Percentiles rank a stretch among this genome's conserved stretches.
phyloP scores from a whole-genome alignment of 805 yeast species.

The Hanseniaspora mollemarum region DNA sequence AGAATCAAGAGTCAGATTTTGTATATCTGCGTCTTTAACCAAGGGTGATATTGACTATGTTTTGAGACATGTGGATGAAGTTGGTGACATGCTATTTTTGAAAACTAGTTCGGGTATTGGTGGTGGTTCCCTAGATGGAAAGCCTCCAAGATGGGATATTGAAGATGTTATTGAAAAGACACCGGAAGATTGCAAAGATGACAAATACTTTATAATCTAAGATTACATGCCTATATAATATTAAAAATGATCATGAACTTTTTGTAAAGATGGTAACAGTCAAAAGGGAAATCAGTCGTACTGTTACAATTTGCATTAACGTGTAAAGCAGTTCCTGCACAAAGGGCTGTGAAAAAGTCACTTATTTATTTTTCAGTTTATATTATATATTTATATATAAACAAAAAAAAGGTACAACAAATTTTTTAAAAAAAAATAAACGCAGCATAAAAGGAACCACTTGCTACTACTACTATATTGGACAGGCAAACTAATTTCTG shows the following conservation, averaged over 20 bases:
- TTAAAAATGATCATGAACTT: background rate
- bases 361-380: too few species aligned
- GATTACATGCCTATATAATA: background rate
- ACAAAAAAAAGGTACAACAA: background rate
- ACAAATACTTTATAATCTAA: slow-evolving; percentile 29
- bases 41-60: slow-evolving; percentile 85
- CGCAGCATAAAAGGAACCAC: too few species aligned
- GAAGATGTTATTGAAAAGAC: slow-evolving; percentile 67
- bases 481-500: too few species aligned
- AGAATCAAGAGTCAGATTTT: slow-evolving; percentile 80
- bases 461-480: too few species aligned
- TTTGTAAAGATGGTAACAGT: background rate
- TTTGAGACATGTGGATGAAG: slow-evolving; percentile 55
- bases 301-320: too few species aligned
- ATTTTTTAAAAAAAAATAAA: background rate
- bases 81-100: slow-evolving; percentile 65
- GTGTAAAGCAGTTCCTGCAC: too few species aligned
- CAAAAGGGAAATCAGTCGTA: too few species aligned
- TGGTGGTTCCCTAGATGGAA: slow-evolving; percentile 51
- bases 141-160: slow-evolving; percentile 63
- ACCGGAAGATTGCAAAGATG: slow-evolving; percentile 48
- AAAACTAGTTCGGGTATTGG: slow-evolving; percentile 70
- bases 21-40: slow-evolving; percentile 83
- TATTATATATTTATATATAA: background rate
- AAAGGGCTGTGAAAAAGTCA: too few species aligned